These are phyloP conservation scores for Verticillium nubilum DNA, from an alignment of 2,329 filamentous ascomycete species.

Conservation along the genomic window DNA sequence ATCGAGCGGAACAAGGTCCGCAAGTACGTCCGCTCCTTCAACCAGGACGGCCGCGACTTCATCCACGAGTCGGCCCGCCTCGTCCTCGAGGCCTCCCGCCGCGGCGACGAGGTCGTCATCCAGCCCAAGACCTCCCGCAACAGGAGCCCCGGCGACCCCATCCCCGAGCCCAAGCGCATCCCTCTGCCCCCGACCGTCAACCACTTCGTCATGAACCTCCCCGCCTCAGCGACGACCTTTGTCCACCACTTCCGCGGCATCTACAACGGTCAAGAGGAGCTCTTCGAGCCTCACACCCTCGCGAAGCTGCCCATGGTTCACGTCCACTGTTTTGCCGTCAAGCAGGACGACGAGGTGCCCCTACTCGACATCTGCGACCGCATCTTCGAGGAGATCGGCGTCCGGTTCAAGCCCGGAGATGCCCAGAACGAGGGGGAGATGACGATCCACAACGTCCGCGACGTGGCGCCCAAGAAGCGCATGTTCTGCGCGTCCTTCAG, in stretches of 20 bases:
- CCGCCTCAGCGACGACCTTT: constrained; percentile 83
- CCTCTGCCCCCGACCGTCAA: constrained; percentile 68
- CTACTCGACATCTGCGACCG: constrained; percentile 40
- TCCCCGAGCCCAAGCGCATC: constrained; percentile 31
- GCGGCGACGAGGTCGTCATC: constrained; percentile 50
- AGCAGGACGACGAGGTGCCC: constrained; percentile 68
- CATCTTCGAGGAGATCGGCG: constrained; percentile 34
- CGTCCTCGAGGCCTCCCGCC: constrained; percentile 44
- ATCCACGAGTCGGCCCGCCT: constrained; percentile 64
- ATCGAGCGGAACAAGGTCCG: constrained; percentile 71
- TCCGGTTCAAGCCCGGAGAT: constrained; percentile 36
- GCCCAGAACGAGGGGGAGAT: constrained; percentile 42
- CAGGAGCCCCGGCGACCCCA: constrained; percentile 24
- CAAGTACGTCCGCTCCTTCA: constrained; percentile 71
- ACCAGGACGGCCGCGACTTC: constrained; percentile 76
- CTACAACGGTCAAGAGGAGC: constrained; percentile 63
- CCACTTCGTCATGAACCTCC: constrained; percentile 99
- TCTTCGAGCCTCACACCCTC: constrained; percentile 57
- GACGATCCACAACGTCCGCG: constrained; percentile 65
- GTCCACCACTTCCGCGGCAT: constrained; percentile 70
- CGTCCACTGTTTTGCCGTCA: constrained; percentile 89
- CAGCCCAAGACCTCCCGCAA: constrained; percentile 38
- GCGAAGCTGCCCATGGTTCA: constrained; percentile 75
- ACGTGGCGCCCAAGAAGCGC: constrained; percentile 88
- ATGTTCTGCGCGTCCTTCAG: constrained; percentile 97